Conservation (phyloP, 1,284 basidiomycete genomes). For the Exobasidium cylindrosporum region DNA sequence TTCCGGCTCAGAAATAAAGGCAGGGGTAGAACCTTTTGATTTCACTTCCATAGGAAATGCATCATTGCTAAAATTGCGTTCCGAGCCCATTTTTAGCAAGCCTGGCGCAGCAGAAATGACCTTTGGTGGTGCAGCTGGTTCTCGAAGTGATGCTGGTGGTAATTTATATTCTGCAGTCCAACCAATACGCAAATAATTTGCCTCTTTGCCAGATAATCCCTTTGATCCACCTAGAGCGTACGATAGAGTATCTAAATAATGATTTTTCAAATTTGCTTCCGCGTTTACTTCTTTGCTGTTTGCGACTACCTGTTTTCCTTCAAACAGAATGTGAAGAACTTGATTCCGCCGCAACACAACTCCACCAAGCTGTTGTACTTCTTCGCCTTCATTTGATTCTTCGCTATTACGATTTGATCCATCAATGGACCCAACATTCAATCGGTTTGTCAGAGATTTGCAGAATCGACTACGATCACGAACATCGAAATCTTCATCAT, state of each 20-base stretch:
- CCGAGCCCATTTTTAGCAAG: background rate
- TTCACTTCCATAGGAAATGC: no score
- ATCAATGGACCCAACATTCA: background rate
- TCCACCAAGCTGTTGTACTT: conserved; percentile 19
- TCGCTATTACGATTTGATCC: background rate
- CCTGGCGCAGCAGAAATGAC: background rate
- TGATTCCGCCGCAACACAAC: conserved; percentile 19
- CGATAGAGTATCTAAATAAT: background rate
- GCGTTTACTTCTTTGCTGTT: background rate
- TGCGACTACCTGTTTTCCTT: conserved; percentile 1
- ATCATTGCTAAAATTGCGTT: background rate
- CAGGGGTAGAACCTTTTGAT: no score
- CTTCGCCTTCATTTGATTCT: conserved; percentile 12
- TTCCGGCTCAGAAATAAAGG: no score
- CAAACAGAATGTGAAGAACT: conserved; percentile 21
- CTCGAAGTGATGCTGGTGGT: conserved; percentile 3
- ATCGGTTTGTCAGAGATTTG: conserved; percentile 31
- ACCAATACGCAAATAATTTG: background rate
- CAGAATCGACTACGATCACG: conserved; percentile 46
- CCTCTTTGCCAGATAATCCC: background rate
- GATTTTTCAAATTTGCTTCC: background rate
- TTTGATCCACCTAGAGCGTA: background rate
- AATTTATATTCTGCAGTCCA: background rate
- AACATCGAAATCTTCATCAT: conserved; percentile 43
- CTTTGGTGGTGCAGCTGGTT: background rate